A percentile compares a stretch with the other conserved stretches of the same genome.
Evolutionary conservation across 2,329 filamentous ascomycete genomes (phyloP).

Genomic region (Aspergillus fumigatus): DNA sequence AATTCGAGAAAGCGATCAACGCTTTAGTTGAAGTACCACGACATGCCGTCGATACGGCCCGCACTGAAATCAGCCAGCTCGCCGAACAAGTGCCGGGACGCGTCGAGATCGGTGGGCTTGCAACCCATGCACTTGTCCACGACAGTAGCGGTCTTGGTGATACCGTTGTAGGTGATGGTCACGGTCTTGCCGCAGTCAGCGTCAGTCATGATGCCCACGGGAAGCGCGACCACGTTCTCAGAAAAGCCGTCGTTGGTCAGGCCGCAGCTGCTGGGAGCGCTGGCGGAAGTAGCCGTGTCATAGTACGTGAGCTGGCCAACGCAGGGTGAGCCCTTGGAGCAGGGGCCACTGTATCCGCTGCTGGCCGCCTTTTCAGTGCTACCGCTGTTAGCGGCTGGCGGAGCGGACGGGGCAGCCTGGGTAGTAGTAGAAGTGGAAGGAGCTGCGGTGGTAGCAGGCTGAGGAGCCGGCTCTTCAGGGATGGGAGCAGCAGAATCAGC

Average conservation of each 20-base stretch:
- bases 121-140: slow-evolving; percentile 76
- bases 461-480: background rate
- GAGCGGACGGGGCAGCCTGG: slow-evolving; percentile 13
- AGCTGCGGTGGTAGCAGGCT: background rate
- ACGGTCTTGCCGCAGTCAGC: slow-evolving; percentile 66
- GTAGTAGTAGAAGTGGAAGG: slow-evolving; percentile 10
- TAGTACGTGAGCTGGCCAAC: slow-evolving; percentile 72
- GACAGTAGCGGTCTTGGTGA: slow-evolving; percentile 55
- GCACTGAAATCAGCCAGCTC: slow-evolving; percentile 39
- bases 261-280: slow-evolving; percentile 53
- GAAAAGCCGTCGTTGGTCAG: slow-evolving; percentile 52
- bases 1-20: slow-evolving; percentile 15
- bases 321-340: slow-evolving; percentile 24
- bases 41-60: slow-evolving; percentile 40
- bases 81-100: slow-evolving; percentile 54
- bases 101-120: slow-evolving; percentile 52
- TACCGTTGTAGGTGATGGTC: slow-evolving; percentile 58
- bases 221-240: slow-evolving; percentile 66
- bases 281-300: slow-evolving; percentile 59
- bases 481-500: background rate
- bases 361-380: slow-evolving; percentile 5
- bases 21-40: slow-evolving; percentile 39
- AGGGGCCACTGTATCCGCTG: slow-evolving; percentile 20
- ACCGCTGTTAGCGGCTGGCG: slow-evolving; percentile 12
- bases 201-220: slow-evolving; percentile 62